Conservation (phyloP, 2,329 filamentous ascomycete genomes). For the Penicillium psychrosexuale region DNA sequence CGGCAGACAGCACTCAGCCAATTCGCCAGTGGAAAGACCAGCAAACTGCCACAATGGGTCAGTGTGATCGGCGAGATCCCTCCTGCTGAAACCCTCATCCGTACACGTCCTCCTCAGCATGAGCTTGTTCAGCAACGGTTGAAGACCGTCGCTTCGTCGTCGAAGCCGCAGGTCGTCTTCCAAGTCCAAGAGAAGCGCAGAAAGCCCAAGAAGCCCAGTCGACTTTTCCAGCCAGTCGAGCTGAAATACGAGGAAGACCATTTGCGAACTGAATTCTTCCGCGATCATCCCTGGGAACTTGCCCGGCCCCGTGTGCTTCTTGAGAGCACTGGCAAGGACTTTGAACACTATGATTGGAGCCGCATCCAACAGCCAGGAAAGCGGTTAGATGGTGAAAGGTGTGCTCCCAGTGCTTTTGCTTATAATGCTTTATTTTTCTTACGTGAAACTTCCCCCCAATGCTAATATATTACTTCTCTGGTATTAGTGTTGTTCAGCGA, state of each 20-base stretch:
- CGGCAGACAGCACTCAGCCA: conserved; percentile 43
- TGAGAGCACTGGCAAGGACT: conserved; percentile 81
- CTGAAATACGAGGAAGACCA: conserved; percentile 81
- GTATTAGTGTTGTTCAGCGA: conserved; percentile 78
- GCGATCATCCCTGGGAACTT: conserved; percentile 95
- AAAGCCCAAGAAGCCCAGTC: conserved; percentile 64
- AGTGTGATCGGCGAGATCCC: conserved; percentile 56
- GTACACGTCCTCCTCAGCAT: conserved; percentile 53
- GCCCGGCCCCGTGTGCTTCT: conserved; percentile 81
- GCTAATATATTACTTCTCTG: conserved; percentile 13
- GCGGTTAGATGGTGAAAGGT: conserved; percentile 82
- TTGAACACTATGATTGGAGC: conserved; percentile 74
- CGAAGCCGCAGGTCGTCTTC: conserved; percentile 35
- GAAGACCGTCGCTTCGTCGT: conserved; percentile 29
- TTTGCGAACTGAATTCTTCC: conserved; percentile 78
- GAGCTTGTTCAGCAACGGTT: conserved; percentile 41
- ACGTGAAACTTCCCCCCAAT: background rate
- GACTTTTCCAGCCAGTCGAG: conserved; percentile 74
- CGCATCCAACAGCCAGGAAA: conserved; percentile 70
- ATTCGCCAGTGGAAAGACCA: conserved; percentile 36
- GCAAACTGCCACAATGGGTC: conserved; percentile 52
- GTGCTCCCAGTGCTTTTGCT: conserved; percentile 24
- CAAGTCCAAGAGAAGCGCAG: conserved; percentile 36
- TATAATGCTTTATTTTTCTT: background rate
- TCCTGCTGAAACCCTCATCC: conserved; percentile 58